Evolutionary conservation across 2,329 filamentous ascomycete species (phyloP).

Genomic region (Cercospora sp.): DNA sequence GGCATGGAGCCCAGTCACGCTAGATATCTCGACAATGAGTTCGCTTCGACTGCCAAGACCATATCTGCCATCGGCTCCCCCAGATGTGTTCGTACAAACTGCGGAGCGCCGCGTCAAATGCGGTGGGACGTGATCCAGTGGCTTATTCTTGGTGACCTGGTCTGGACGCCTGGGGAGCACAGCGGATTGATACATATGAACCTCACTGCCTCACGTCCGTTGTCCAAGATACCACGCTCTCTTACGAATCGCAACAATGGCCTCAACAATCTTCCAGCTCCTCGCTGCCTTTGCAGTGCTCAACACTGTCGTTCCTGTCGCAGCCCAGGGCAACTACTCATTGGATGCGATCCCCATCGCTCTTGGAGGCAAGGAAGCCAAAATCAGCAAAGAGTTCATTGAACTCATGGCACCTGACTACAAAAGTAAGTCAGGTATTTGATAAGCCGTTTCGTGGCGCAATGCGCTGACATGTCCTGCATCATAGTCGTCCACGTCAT

Average conservation of each 20-base stretch:
- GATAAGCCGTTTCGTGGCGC: not conserved
- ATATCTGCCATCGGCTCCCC: slow-evolving; percentile 4
- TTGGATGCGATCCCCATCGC: slow-evolving; percentile 24
- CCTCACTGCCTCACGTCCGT: not conserved
- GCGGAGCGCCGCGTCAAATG: not conserved
- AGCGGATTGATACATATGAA: not conserved
- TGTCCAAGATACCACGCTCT: not conserved
- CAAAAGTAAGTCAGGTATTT: slow-evolving; percentile 19
- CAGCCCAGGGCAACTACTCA: not conserved
- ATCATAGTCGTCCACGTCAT: slow-evolving; percentile 31
- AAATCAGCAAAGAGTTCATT: slow-evolving; percentile 26
- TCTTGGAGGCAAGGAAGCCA: slow-evolving; percentile 29
- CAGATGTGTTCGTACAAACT: not conserved
- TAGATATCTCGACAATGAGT: not conserved
- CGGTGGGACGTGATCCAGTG: not conserved
- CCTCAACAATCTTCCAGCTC: not conserved
- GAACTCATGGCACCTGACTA: slow-evolving; percentile 28
- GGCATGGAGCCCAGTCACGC: not conserved
- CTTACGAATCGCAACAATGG: not conserved
- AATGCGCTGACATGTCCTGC: not conserved
- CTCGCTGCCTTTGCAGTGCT: not conserved
- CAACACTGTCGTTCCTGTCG: not conserved
- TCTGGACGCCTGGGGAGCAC: not conserved
- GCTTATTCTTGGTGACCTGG: not conserved
- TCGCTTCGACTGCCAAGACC: slow-evolving; percentile 1